Conservation (phyloP, 176 grass and related monocot species). For the Musa acuminata region DNA sequence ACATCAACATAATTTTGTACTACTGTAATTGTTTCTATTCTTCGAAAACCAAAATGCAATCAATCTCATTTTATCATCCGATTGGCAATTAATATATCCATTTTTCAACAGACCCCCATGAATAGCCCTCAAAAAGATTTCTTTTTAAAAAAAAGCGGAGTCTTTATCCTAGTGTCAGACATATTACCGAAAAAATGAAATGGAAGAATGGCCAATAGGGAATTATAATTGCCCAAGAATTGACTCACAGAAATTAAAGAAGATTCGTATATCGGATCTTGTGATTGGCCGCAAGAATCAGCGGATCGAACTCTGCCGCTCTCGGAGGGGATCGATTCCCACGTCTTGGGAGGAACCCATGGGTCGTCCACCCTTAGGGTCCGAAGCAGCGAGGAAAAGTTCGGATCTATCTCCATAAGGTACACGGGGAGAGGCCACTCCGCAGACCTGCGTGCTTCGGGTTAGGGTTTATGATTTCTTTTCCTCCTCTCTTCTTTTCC, state of each 20-base stretch:
- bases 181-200: neutral
- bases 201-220: neutral
- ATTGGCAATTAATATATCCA: neutral
- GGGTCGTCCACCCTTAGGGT: conserved; percentile 53
- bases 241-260: conserved; percentile 54
- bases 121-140: neutral
- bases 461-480: neutral
- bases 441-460: neutral
- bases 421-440: neutral
- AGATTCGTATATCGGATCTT: conserved; percentile 47
- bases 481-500: too few relatives aligned
- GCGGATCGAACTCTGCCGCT: conserved; percentile 19
- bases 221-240: neutral
- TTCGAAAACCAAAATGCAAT: neutral
- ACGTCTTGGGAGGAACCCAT: conserved; percentile 40
- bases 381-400: conserved; percentile 52
- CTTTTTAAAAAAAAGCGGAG: neutral
- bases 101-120: neutral
- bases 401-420: conserved; percentile 64
- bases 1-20: neutral
- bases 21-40: neutral
- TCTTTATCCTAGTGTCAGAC: neutral
- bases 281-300: conserved; percentile 8
- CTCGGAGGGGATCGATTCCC: conserved; percentile 49
- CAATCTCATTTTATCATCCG: neutral